Evolutionary conservation across 129 eudicot species (phyloP), one percentile per base, ranked within the genome.

Genomic region (Calendula officinalis): DNA sequence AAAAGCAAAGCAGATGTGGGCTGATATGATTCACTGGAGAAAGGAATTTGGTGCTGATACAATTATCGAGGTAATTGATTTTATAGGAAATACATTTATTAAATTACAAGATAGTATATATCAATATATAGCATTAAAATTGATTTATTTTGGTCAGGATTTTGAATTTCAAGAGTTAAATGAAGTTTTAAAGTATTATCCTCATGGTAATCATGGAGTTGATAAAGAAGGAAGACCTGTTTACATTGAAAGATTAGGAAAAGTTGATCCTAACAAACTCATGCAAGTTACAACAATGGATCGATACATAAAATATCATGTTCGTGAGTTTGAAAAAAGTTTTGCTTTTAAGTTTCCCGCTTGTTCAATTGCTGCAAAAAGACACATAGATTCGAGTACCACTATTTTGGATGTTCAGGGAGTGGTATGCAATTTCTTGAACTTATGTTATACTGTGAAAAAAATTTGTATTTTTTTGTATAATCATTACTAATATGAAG

Each of bases 231-330:
- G 97, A 38, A 84, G 95, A 63, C 97, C 97, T 43, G 77, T 91
- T 22, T 91, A 91, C 80, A 87, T 91, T 64, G 97, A 91, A 78
- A 80, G 90, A 58, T 72, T 91, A 62, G 97, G 97, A 49, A 87
- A 82, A 70, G 95, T 91, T 64, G 97, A 91, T 43, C 81, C 97
- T 8, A 82, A 75, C 86, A 91, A 87, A 66, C 94, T 91, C 16
- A 87, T 91, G 97, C 95, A 91, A 84, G 97, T 82, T 35, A 91
- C 97, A 27, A 84, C 82, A 59, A 80, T 91, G 90, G 97, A 91
- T 48, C 88, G 97, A 7, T 91, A 85, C 49, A 53, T 91, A 39
- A 87, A 72, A 73, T 91, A 91, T 81, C 98, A 91, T 56, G 98
- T 91, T 15, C 63, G 81, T 7, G 98, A 85, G 75, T 91, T 91